Base-by-base conservation (phyloP, 2,329 filamentous ascomycete species). In the Fusarium austroafricanum region DNA sequence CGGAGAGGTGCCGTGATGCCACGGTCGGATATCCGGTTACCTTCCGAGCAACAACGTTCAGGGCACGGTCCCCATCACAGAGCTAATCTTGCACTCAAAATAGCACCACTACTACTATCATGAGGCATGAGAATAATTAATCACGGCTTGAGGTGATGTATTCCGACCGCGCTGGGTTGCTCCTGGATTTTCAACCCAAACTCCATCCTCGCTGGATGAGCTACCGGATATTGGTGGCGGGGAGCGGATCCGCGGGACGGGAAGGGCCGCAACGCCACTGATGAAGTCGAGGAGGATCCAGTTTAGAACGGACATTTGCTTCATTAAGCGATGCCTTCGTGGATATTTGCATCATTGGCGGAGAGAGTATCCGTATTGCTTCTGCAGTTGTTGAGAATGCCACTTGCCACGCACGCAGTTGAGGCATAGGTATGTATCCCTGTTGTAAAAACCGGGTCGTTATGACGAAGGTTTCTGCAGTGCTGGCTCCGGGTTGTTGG, bases 261-360 rank as follows among this genome's bases (percentile, higher is more conserved):
- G 67, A 71, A 69, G 70, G 62, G 67, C 70, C 69, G 68, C 52
- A 59, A 59, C 67, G 71, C 71, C 71, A 70, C 69, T 65, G 61
- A 40, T 58, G 42, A 49, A 63, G 33, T 51, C 29, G 33, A 39
- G 33, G 44, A 39, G 56, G 47, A 59, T 56, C 39, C 68, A 58
- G 42, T 61, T 47, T 38, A 50, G 46, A 58, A 40, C 33, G 23
- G 51, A 49, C 29, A 12, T 58, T 50, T 64, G 38, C 51, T 64
- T 63, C 29, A 51, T 42, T 64, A 18, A 45, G 33, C 17, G 11
- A 45, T 42, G 29, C 35, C 29, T 33, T 28, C 21, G 28, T 44
- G 21, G 49, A 21, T n/a, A 39, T 37, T 45, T 45, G 39, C 43
- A 63, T 51, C n/a, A 39, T 35, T 40, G 49, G 15, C 21, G 26